phyloP scores from a whole-genome alignment of 345 rosid species.

The Anacardium occidentale region DNA sequence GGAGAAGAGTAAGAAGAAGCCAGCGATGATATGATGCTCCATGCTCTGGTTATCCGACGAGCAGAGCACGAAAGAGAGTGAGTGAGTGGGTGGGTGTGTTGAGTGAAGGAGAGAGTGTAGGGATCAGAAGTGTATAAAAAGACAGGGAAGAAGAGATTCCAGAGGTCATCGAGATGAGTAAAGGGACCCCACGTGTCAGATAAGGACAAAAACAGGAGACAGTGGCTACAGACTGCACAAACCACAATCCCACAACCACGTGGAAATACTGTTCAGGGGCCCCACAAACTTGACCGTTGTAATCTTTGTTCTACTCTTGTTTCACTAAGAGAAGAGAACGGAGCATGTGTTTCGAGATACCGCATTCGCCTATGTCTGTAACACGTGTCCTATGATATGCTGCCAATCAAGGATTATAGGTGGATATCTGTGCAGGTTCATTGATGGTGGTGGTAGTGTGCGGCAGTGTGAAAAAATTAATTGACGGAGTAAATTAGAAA shows the following conservation, averaged over 20 bases:
- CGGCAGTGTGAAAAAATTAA: not conserved
- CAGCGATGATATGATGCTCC: constrained; percentile 18
- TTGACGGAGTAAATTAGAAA: not conserved
- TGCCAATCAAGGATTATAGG: not conserved
- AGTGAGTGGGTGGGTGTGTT: no score
- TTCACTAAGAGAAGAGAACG: no score
- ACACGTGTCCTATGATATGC: constrained; percentile 4
- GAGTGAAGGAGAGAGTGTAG: not conserved
- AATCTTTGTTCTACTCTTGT: not conserved
- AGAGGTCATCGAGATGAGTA: constrained; percentile 13
- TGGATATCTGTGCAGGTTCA: not conserved
- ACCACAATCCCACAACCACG: not conserved
- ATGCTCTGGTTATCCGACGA: constrained; percentile 20
- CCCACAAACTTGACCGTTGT: constrained; percentile 17
- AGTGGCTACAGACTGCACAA: not conserved
- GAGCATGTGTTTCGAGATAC: not conserved
- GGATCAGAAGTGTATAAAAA: not conserved
- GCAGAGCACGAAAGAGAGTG: not conserved
- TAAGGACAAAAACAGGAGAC: constrained; percentile 6
- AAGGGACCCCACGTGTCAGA: constrained; percentile 20
- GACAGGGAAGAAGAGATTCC: not conserved
- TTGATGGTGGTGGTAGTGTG: constrained; percentile 3
- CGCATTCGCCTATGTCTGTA: no score
- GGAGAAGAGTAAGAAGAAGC: constrained; percentile 8
- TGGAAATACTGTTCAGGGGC: not conserved